Evolutionary conservation across 2,329 filamentous ascomycete species (phyloP), one percentile per base, ranked within the genome.

Genomic region (Trichoderma semiorbis): DNA sequence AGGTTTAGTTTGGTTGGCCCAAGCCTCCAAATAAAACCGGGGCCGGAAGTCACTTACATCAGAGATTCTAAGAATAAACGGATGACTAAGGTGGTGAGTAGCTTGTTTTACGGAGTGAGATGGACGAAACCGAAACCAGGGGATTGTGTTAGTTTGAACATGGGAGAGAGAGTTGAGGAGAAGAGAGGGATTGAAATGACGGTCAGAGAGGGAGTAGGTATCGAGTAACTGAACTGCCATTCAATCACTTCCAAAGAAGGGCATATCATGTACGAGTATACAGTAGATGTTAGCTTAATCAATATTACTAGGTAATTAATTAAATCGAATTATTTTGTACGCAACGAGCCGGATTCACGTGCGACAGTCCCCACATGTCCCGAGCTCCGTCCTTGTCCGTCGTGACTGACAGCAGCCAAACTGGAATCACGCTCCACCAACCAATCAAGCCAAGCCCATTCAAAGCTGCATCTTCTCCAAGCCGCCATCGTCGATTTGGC

Each of bases 21-120:
- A 66, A 67, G 50, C 64, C 64, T 43, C 50, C n/a, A 36, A 34
- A 36, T 14, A 67, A 39, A 57, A 43, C n/a, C 8, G 39, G 39
- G 39, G 39, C 18, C 39, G 16, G 8, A 24, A 34, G n/a, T 53
- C 47, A 53, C n/a, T 53, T 53, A 12, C 5, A 21, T 24, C 16
- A 30, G 18, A 50, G 28, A 58, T 34, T 66, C 66, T 69, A 69
- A 69, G 66, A 69, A 69, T 69, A 69, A 60, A 24, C 55, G 39
- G 55, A 36, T 69, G 66, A 69, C 66, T 69, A 69, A 69, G 55
- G 34, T 26, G n/a, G 21, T 36, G 11, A 21, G 57, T 67, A 58
- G 64, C 24, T 36, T 58, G 64, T 43, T 67, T 58, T n/a, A 11
- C 14, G 26, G 8, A 18, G 43, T 47, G 43, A 47, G 43, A 50